Evolutionary conservation across 768 basidiomycete species (phyloP).

Genomic region (Auricularia sp.): DNA sequence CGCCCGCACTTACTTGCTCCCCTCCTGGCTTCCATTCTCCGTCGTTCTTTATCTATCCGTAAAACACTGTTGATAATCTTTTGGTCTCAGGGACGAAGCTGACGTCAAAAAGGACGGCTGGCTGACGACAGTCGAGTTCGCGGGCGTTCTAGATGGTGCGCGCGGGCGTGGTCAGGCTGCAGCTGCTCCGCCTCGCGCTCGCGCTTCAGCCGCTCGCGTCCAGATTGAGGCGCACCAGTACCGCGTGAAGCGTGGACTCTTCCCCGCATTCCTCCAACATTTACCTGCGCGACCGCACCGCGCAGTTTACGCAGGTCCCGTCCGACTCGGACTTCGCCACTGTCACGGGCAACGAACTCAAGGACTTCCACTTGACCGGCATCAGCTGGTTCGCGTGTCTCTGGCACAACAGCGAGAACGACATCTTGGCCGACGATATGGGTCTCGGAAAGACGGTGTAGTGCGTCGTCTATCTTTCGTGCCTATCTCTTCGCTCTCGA

Average conservation of each 20-base stretch:
- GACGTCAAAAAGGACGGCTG: not conserved
- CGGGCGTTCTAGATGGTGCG: not conserved
- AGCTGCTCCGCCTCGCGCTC: too few relatives aligned
- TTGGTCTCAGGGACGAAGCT: not conserved
- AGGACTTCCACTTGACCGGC: constrained; percentile 97
- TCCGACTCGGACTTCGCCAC: constrained; percentile 82
- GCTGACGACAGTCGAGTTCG: not conserved
- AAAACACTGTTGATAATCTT: not conserved
- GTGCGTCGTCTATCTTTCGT: constrained; percentile 90
- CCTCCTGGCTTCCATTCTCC: too few relatives aligned
- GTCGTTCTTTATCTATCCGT: too few relatives aligned
- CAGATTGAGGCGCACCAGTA: constrained; percentile 71
- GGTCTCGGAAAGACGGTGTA: constrained; percentile 99
- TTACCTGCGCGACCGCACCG: constrained; percentile 61
- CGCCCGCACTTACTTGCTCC: too few relatives aligned
- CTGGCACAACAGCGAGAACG: constrained; percentile 92
- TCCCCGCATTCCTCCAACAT: constrained; percentile 72
- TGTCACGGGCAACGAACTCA: constrained; percentile 71
- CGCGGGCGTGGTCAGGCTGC: not conserved
- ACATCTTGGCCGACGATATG: constrained; percentile 98
- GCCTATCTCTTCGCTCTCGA: constrained; percentile 93
- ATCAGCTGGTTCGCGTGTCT: constrained; percentile 98
- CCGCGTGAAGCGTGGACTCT: constrained; percentile 67
- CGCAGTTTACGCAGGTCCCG: constrained; percentile 69
- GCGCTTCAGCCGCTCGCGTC: constrained; percentile 37